Conservation (phyloP, 2,329 filamentous ascomycete species). For the Penicillium frequentans region DNA sequence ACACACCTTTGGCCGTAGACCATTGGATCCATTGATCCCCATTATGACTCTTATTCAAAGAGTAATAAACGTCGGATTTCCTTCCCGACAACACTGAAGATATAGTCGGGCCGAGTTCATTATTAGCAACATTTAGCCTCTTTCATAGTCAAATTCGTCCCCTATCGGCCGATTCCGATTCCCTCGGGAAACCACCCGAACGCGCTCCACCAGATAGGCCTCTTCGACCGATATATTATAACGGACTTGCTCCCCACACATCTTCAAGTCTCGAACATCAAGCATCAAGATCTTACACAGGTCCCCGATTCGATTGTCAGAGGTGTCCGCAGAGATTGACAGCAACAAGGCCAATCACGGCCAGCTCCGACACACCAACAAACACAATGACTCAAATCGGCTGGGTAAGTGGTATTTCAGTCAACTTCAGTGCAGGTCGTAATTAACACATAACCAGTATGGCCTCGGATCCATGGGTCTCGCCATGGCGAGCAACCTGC, state of each 20-base stretch:
- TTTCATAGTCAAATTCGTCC: background rate
- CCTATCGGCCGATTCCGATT: conserved; percentile 27
- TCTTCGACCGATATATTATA: background rate
- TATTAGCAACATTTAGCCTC: conserved; percentile 1
- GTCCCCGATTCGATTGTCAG: background rate
- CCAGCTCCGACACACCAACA: background rate
- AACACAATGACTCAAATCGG: conserved; percentile 34
- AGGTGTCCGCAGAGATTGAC: background rate
- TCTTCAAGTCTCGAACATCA: too few species aligned
- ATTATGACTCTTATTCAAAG: background rate
- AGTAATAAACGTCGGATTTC: background rate
- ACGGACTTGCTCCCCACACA: background rate
- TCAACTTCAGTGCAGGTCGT: background rate
- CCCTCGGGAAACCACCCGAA: conserved; percentile 20
- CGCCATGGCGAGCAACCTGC: conserved; percentile 46
- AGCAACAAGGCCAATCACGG: background rate
- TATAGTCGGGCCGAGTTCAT: conserved; percentile 3
- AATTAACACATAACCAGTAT: conserved; percentile 26
- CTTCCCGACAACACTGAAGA: background rate
- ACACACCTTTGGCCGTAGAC: background rate
- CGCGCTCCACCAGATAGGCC: conserved; percentile 9
- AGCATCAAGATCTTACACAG: background rate
- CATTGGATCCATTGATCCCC: background rate
- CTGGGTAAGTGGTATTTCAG: conserved; percentile 29
- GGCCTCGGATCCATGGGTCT: conserved; percentile 49